phyloP scores from a whole-genome alignment of 2,329 filamentous ascomycete genomes.

The Nigrospora sphaerica region DNA sequence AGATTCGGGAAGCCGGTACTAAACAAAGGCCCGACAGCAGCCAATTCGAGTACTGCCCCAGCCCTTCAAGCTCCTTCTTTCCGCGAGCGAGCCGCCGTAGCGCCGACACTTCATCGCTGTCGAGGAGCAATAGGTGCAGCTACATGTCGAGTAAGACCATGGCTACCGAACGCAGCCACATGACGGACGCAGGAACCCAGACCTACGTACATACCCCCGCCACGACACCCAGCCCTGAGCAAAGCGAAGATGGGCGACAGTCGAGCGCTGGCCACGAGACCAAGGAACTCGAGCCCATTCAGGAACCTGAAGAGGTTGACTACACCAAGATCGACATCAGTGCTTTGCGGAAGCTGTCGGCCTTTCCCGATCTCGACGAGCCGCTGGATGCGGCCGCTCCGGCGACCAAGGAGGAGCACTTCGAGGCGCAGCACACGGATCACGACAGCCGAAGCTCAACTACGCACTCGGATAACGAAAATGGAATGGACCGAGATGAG shows the following conservation, averaged over 20 bases:
- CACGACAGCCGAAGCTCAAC: constrained; percentile 1
- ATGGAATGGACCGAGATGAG: constrained; percentile 10
- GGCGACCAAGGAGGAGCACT: constrained; percentile 1
- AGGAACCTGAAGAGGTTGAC: constrained; percentile 45
- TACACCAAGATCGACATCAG: constrained; percentile 52
- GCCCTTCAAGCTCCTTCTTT: constrained; percentile 66
- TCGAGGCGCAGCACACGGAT: not conserved
- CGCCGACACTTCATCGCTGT: constrained; percentile 50
- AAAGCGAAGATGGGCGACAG: constrained; percentile 43
- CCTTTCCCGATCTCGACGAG: constrained; percentile 28
- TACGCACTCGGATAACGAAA: constrained; percentile 9
- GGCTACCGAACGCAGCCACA: constrained; percentile 53
- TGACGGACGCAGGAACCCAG: constrained; percentile 64
- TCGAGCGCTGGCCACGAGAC: constrained; percentile 24
- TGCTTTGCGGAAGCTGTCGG: constrained; percentile 38
- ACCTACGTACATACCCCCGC: constrained; percentile 47
- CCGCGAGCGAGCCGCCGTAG: constrained; percentile 57
- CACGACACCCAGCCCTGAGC: constrained; percentile 47
- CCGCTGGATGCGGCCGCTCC: constrained; percentile 8
- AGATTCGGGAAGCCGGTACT: constrained; percentile 84
- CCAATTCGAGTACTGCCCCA: constrained; percentile 75
- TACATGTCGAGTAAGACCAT: constrained; percentile 63
- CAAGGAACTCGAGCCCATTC: constrained; percentile 24
- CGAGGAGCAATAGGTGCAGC: constrained; percentile 62
- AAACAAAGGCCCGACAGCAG: constrained; percentile 67